These are phyloP conservation scores for Saccharum hybrid DNA, from an alignment of 202 grass and related monocot species.

Conservation along the genomic window DNA sequence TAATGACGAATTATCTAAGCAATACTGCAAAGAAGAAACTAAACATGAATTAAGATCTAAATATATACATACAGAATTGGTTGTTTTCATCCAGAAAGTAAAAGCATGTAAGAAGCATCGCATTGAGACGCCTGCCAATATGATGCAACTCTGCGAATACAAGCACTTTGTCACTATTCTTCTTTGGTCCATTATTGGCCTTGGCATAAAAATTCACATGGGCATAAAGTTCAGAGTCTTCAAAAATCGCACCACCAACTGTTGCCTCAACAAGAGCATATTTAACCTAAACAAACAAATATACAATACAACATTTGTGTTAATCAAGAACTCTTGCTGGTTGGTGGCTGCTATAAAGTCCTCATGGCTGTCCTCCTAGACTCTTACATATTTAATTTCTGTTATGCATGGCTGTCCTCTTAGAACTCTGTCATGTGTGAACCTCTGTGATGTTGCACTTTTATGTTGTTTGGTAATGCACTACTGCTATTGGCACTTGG, in stretches of 20 bases:
- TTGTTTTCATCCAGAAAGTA: conserved; percentile 16
- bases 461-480: too few relatives aligned
- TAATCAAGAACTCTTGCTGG: too few relatives aligned
- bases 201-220: conserved; percentile 7
- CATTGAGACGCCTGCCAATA: conserved; percentile 3
- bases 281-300: conserved; percentile 11
- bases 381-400: too few relatives aligned
- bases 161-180: not conserved
- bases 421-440: too few relatives aligned
- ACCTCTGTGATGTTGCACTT: too few relatives aligned
- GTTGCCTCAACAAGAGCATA: conserved; percentile 24
- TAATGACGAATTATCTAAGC: not conserved
- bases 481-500: too few relatives aligned
- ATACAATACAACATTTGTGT: not conserved
- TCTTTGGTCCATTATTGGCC: not conserved
- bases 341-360: too few relatives aligned
- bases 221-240: not conserved
- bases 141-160: conserved; percentile 20
- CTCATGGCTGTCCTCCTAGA: too few relatives aligned
- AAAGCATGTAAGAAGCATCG: conserved; percentile 16
- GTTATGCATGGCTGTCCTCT: too few relatives aligned
- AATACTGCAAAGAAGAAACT: not conserved
- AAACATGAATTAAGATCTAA: not conserved
- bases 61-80: not conserved
- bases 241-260: not conserved